Evolutionary conservation across 2,329 filamentous ascomycete species (phyloP).

Genomic region (Myriangium duriaei): DNA sequence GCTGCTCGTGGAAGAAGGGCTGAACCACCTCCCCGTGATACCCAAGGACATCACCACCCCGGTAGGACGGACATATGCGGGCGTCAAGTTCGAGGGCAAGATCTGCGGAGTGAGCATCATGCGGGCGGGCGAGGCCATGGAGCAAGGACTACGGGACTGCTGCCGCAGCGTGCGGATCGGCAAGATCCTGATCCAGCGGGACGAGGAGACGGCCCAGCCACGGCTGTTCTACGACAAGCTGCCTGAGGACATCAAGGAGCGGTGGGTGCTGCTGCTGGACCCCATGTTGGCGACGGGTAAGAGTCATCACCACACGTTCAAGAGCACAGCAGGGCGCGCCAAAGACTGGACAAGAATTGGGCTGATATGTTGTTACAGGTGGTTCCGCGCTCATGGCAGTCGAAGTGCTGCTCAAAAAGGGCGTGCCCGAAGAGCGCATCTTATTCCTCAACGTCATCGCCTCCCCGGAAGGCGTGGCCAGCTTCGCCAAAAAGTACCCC

Average conservation of each 20-base stretch:
- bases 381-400: constrained; percentile 96
- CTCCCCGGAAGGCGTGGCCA: constrained; percentile 83
- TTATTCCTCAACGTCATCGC: constrained; percentile 94
- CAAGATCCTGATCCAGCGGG: constrained; percentile 94
- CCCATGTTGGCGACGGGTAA: constrained; percentile 98
- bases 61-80: constrained; percentile 74
- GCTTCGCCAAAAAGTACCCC: constrained; percentile 81
- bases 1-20: constrained; percentile 86
- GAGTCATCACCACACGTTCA: constrained; percentile 18
- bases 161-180: constrained; percentile 96
- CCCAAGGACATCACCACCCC: constrained; percentile 84
- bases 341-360: not conserved
- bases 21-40: constrained; percentile 90
- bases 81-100: constrained; percentile 91
- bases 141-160: constrained; percentile 89
- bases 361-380: constrained; percentile 39
- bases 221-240: constrained; percentile 97
- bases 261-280: constrained; percentile 89
- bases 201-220: constrained; percentile 85
- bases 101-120: constrained; percentile 98
- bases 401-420: constrained; percentile 76
- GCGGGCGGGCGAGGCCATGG: constrained; percentile 96
- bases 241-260: constrained; percentile 77
- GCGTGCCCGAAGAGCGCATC: constrained; percentile 89
- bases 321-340: no score